Evolutionary conservation across 768 basidiomycete genomes (phyloP), one percentile per base, ranked within the genome.

Genomic region (Boletus barrowsii): DNA sequence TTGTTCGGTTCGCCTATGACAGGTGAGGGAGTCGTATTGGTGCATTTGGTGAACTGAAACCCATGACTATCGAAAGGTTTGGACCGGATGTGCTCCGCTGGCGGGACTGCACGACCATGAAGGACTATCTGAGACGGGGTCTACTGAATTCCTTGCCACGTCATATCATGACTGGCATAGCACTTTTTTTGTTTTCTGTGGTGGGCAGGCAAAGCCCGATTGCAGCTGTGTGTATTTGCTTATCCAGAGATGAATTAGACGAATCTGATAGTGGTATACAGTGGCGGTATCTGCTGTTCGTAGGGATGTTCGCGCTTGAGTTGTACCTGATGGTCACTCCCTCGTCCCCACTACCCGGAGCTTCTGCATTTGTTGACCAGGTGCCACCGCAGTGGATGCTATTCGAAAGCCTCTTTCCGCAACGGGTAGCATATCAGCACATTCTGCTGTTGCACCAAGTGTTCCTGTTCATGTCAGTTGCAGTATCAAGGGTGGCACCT

Each of bases 1-100:
- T 80, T 10, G 83, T 83, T 42, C 72, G 91, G 46, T 93, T 92
- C 73, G 92, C 90, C 0, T 94, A 94, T 67, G 92, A 94, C 63
- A 79, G 90, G 87, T 89, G 60, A 49, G 33, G 33, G 14, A 13
- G 80, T 66, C 18, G 0, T 45, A 14, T 37, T 29, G 42, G n/a
- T 41, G 17, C 29, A 15, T 37, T 8, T 15, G 9, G 37, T 22
- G 7, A 18, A 11, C 29, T 50, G 22, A 47, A 24, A 2, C 26
- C 0, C 20, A n/a, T 33, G 40, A 42, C 39, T 46, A 22, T 2
- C 24, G 24, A 5, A 24, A 91, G 90, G 57, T 94, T 93, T 63
- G 92, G 92, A 0, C 84, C 89, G 11, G 83, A 83, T 32, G 87
- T 85, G 5, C 58, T 89, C 24, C 64, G 53, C 2, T 94, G 90